Conservation (phyloP, 345 rosid species). For the Linum usitatissimum region DNA sequence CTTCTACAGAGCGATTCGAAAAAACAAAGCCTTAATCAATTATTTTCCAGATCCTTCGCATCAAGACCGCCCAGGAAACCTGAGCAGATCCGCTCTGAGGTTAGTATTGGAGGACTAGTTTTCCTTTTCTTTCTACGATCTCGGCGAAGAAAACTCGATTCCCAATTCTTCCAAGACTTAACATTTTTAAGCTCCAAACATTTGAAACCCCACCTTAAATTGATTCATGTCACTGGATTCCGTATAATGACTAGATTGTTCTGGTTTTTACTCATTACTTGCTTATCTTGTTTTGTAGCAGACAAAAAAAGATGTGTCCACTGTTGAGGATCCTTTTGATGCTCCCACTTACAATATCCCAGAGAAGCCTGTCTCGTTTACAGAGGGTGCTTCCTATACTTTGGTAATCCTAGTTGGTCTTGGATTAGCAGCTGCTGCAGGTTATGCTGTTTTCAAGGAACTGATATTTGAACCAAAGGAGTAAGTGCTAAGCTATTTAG, state of each 20-base stretch:
- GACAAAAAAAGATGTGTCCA: conserved; percentile 74
- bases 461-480: conserved; percentile 93
- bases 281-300: conserved; percentile 19
- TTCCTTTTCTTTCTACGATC: not conserved
- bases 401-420: conserved; percentile 82
- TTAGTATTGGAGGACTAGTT: conserved; percentile 18
- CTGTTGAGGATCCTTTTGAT: conserved; percentile 93
- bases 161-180: not conserved
- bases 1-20: conserved; percentile 15
- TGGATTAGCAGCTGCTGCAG: conserved; percentile 87
- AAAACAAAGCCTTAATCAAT: conserved; percentile 20
- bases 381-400: conserved; percentile 92
- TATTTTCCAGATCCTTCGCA: conserved; percentile 51
- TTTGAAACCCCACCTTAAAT: no score
- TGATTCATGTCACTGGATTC: not conserved
- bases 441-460: conserved; percentile 78
- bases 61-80: conserved; percentile 48
- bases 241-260: not conserved
- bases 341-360: conserved; percentile 91
- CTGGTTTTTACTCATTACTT: conserved; percentile 1
- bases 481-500: conserved; percentile 29
- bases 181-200: no score
- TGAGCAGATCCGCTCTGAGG: conserved; percentile 45
- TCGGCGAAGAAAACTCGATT: not conserved
- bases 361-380: conserved; percentile 82